A percentile compares a stretch with the other conserved stretches of the same genome.
phyloP scores from a whole-genome alignment of 1,284 basidiomycete species.

The Moesziomyces aphidis region DNA sequence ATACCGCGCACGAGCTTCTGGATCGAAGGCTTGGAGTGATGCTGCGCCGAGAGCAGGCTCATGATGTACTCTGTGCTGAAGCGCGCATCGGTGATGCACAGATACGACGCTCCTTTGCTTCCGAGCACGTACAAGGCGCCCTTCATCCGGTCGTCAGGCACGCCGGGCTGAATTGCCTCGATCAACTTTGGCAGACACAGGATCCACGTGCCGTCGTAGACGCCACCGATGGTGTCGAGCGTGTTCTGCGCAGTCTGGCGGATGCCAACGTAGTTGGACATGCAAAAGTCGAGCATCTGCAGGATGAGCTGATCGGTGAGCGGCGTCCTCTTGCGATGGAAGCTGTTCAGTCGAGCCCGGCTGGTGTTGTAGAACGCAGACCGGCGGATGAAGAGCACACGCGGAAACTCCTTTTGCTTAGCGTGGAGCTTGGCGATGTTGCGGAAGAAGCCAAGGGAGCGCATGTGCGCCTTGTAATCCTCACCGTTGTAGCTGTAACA shows the following conservation, averaged over 20 bases:
- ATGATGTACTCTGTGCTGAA: slow-evolving; percentile 77
- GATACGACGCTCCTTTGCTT: slow-evolving; percentile 74
- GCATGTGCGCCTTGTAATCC: slow-evolving; percentile 62
- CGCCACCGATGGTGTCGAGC: slow-evolving; percentile 78
- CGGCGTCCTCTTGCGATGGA: slow-evolving; percentile 82
- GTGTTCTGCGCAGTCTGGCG: slow-evolving; percentile 79
- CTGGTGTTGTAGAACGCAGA: slow-evolving; percentile 76
- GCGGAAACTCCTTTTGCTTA: slow-evolving; percentile 79
- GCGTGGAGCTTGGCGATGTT: slow-evolving; percentile 73
- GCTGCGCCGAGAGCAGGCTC: slow-evolving; percentile 83
- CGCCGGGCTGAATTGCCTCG: slow-evolving; percentile 72
- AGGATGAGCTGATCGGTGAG: slow-evolving; percentile 83
- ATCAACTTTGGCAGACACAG: slow-evolving; percentile 78
- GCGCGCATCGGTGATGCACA: slow-evolving; percentile 74
- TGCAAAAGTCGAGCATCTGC: slow-evolving; percentile 83
- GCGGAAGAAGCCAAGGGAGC: slow-evolving; percentile 57
- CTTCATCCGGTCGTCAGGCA: slow-evolving; percentile 92
- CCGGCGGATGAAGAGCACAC: slow-evolving; percentile 81
- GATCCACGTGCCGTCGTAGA: slow-evolving; percentile 84
- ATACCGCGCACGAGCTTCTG: slow-evolving; percentile 85
- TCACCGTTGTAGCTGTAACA: slow-evolving; percentile 65
- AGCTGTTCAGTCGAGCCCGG: slow-evolving; percentile 77
- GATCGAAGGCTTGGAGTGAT: slow-evolving; percentile 91
- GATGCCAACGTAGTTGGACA: slow-evolving; percentile 69
- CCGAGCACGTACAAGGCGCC: slow-evolving; percentile 89